Evolutionary conservation across 148 eudicot genomes (phyloP), one percentile per base, ranked within the genome.

Genomic region (Cornus florida): DNA sequence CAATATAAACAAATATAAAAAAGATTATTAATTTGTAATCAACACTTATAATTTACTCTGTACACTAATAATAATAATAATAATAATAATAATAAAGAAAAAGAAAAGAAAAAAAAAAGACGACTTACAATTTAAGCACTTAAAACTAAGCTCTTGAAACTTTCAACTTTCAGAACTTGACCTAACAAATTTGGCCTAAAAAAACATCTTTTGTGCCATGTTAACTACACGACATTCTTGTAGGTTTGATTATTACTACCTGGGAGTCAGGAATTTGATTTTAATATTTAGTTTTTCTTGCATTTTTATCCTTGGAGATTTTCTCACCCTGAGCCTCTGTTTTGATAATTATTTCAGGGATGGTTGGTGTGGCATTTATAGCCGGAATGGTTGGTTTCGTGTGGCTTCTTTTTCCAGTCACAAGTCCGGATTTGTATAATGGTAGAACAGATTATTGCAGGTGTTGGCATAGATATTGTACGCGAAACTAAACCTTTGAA

Each of bases 401-500:
- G 22, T 81, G 88, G 84, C 89, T 92, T 74, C 89, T 95, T 57
- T 84, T 82, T 67, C 97, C 97, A 1, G 71, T 86, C 71, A 91
- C 97, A 32, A 57, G 50, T 71, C 95, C 92, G 33, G 82, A 84
- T 83, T 70, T 91, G 86, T 91, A 87, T 70, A 93, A 89, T 79
- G 50, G 59, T 35, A 82, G 79, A 80, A 86, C 72, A 60, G 92
- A 89, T 75, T 75, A 80, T 79, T 95, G 98, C 90, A 78, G 23
- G 46, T 93, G 97, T 83, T 95, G 98, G 98, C 97, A 89, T 70
- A 83, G 89, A 78, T 87, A 86, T 78, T 95, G 97, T 86, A 69
- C 79, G 76, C 90, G 89, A 92, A 84, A 76, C 80, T 90, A 86
- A 77, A 59, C 33, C 59, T 48, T 39, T 67, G 14, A 39, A 28